Conservation (phyloP, 2,329 filamentous ascomycete genomes). For the Xylaria digitata region DNA sequence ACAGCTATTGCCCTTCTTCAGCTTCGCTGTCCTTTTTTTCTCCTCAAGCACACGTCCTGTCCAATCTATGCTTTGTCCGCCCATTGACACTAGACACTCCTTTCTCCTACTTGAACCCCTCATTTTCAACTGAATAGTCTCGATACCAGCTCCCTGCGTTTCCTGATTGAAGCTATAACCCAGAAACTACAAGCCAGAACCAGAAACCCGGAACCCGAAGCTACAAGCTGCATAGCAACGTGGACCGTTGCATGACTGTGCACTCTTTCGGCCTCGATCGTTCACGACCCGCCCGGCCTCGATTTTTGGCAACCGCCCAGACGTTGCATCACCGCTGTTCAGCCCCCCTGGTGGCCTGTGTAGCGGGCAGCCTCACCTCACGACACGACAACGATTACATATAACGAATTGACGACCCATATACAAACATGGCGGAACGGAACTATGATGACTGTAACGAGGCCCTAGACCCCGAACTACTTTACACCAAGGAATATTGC, state of each 20-base stretch:
- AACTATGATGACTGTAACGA: conserved; percentile 63
- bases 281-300: conserved; percentile 7
- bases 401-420: conserved; percentile 38
- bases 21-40: conserved; percentile 28
- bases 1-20: conserved; percentile 25
- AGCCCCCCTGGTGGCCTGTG: not conserved
- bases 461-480: conserved; percentile 82
- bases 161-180: not conserved
- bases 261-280: conserved; percentile 13
- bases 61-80: conserved; percentile 19
- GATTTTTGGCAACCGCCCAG: conserved; percentile 4
- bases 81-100: conserved; percentile 23
- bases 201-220: not conserved
- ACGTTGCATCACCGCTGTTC: conserved; percentile 6
- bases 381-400: conserved; percentile 28
- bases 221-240: conserved; percentile 25
- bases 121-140: conserved; percentile 16
- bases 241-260: conserved; percentile 26
- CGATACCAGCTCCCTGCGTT: conserved; percentile 9
- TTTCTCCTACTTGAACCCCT: conserved; percentile 18
- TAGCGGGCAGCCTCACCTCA: conserved; percentile 11
- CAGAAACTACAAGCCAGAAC: not conserved
- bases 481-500: conserved; percentile 94
- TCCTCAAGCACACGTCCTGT: conserved; percentile 20
- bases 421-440: conserved; percentile 59